phyloP scores from a whole-genome alignment of 352 stramenopile genomes.

The Phytophthora europaea region DNA sequence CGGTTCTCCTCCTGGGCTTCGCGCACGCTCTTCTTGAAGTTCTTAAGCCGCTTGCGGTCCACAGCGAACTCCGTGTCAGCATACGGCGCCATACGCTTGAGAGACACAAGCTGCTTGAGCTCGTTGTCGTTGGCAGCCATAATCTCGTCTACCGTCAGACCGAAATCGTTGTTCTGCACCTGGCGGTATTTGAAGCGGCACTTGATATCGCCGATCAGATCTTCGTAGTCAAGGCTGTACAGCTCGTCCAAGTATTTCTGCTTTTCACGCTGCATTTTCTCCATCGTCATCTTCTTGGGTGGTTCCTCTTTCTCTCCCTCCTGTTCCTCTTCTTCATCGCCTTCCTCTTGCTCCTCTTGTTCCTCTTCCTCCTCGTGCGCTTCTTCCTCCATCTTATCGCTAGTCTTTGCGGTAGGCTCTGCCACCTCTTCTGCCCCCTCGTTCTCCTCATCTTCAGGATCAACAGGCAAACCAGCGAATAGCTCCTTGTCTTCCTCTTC shows the following conservation, averaged over 20 bases:
- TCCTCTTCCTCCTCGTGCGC: constrained; percentile 39
- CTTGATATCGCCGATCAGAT: constrained; percentile 98
- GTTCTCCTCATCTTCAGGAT: constrained; percentile 63
- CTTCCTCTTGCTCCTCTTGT: constrained; percentile 42
- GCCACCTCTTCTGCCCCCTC: neutral
- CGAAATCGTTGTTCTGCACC: constrained; percentile 97
- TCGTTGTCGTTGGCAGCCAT: constrained; percentile 97
- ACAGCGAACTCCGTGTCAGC: constrained; percentile 84
- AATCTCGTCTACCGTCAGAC: constrained; percentile 98
- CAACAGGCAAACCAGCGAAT: constrained; percentile 76
- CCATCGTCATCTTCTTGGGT: constrained; percentile 58
- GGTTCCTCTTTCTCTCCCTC: constrained; percentile 54
- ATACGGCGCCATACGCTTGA: constrained; percentile 98
- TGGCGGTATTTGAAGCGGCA: constrained; percentile 98
- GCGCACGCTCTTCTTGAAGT: constrained; percentile 74
- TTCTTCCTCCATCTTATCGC: constrained; percentile 47
- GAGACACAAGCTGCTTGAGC: constrained; percentile 96
- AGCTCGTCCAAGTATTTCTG: constrained; percentile 97
- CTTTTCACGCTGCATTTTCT: constrained; percentile 85
- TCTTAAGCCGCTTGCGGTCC: constrained; percentile 78
- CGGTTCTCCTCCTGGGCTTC: constrained; percentile 46
- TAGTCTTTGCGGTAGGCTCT: constrained; percentile 35
- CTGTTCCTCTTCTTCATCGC: constrained; percentile 64
- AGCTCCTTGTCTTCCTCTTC: constrained; percentile 88
- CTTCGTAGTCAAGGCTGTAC: constrained; percentile 99